Evolutionary conservation across 208 protist genomes (phyloP), one percentile per base, ranked within the genome.

Genomic region (Vickermania ingenoplastis): DNA sequence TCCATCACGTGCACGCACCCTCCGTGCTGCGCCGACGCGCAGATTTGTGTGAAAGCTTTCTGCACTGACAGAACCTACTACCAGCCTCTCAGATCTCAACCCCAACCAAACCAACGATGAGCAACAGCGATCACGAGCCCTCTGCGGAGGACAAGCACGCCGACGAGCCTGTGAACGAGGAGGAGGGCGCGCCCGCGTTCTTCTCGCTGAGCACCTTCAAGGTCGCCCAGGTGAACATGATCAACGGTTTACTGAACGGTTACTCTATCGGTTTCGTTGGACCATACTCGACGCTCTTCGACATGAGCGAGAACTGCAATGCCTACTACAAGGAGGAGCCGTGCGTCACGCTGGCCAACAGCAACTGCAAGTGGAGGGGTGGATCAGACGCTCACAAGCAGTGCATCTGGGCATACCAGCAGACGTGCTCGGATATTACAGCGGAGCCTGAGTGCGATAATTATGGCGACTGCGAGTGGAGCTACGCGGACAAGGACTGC

Each of bases 181-280:
- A 45, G 7, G 36, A 7, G 7, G 36, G 11, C 17, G 36, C 36
- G 7, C 36, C 36, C 11, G 7, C 21, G n/a, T 2, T 45, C 36
- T 45, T 54, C 24, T 54, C 50, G 7, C 22, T 54, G n/a, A 57
- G 59, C 3, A 74, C 63, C 27, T 53, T 81, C 51, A 69, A 69
- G 36, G 56, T 76, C 67, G 69, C 41, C 5, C 57, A 71, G 22
- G 67, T 75, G 36, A 69, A 67, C 41, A 55, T 77, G 17, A 49
- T 77, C 41, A 61, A 52, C 21, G 69, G 73, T 2, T 30, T 31
- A 5, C 48, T 82, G 27, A 65, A 69, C 31, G 75, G 75, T 7
- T 70, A 64, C 57, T 27, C 53, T 7, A 77, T 77, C 57, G 75
- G 75, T 23, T 68, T 73, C 30, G 70, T 82, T 41, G 64, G 59